Evolutionary conservation across 2,329 filamentous ascomycete species (phyloP), one percentile per base, ranked within the genome.

Genomic region (Aureobasidium namibiae): DNA sequence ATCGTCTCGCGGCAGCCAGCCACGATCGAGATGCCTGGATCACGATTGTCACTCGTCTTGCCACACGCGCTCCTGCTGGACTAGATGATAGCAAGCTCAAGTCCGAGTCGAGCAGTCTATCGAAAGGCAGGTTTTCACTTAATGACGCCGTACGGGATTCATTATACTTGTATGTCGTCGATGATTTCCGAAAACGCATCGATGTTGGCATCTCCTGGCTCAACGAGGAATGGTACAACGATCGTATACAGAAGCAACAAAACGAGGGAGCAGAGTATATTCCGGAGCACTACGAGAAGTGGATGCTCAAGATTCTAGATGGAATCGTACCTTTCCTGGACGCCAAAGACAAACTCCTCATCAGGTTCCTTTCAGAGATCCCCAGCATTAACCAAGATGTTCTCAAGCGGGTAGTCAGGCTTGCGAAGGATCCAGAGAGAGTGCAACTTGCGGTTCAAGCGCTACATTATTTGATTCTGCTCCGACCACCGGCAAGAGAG

Each of bases 201-300:
- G 92, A 95, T 65, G 83, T 94, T 23, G 92, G 91, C 1, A 90
- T 97, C 54, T 86, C 87, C 8, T 99, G 94, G 94, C 80, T 99
- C 16, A 95, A 88, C 66, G 94, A 99, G 72, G 94, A 99, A 74
- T 99, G 94, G 92, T 97, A 96, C 73, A 95, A 92, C 67, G 92
- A 97, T 71, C 85, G 79, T 44, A 73, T 90, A 33, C 76, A 80
- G 56, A 69, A 75, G 45, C 75, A 80, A 56, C 56, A 63, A 23
- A 68, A 69, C n/a, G 14, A 36, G 70, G 79, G 80, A 8, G 78
- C 82, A 3, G 69, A 81, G 34, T 67, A 66, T 3, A 67, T 74
- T 16, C 64, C 70, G 1, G 67, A 73, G 21, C 83, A 94, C 71
- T 96, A 96, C 72, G 85, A 90, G 61, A 84, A 84, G 68, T 95